Conservation (phyloP, 1,284 basidiomycete species). For the Sanghuangporus weigelae region DNA sequence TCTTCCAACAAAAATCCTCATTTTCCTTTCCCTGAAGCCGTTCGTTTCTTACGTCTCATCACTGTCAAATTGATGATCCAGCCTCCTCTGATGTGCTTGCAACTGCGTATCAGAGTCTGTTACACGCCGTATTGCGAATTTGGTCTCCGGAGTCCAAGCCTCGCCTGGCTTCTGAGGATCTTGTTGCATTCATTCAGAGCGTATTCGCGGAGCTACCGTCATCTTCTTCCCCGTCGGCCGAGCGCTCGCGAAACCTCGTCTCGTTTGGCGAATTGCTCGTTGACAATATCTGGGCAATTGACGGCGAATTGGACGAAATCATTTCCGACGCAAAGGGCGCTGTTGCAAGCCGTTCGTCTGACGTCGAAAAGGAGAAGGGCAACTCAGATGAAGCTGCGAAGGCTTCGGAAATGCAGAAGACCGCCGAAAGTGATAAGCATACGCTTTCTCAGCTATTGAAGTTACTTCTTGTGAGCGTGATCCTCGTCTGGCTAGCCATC, state of each 20-base stretch:
- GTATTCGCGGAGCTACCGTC: slow-evolving; percentile 60
- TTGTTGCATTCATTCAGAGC: slow-evolving; percentile 59
- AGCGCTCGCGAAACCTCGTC: slow-evolving; percentile 33
- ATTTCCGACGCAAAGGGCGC: slow-evolving; percentile 47
- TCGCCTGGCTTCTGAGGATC: slow-evolving; percentile 39
- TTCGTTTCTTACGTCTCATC: slow-evolving; percentile 48
- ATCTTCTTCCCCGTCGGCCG: slow-evolving; percentile 47
- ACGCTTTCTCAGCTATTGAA: slow-evolving; percentile 54
- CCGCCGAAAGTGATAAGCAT: slow-evolving; percentile 57
- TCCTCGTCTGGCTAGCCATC: slow-evolving; percentile 10
- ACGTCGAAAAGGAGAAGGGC: slow-evolving; percentile 15
- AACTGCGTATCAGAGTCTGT: slow-evolving; percentile 59
- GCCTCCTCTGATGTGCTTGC: slow-evolving; percentile 49
- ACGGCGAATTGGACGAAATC: slow-evolving; percentile 69
- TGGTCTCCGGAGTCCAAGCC: slow-evolving; percentile 40
- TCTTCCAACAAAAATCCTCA: slow-evolving; percentile 17
- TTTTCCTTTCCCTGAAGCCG: slow-evolving; percentile 36
- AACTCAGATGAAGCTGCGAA: slow-evolving; percentile 22
- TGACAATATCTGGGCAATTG: slow-evolving; percentile 75
- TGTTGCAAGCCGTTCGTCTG: slow-evolving; percentile 19
- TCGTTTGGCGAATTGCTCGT: slow-evolving; percentile 64
- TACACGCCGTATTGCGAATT: slow-evolving; percentile 51
- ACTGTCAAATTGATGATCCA: slow-evolving; percentile 50
- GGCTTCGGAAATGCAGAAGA: slow-evolving; percentile 42
- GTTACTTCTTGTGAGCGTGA: slow-evolving; percentile 53